Evolutionary conservation across 2,329 filamentous ascomycete species (phyloP), one percentile per base, ranked within the genome.

Genomic region (Paracamarosporium sp.): DNA sequence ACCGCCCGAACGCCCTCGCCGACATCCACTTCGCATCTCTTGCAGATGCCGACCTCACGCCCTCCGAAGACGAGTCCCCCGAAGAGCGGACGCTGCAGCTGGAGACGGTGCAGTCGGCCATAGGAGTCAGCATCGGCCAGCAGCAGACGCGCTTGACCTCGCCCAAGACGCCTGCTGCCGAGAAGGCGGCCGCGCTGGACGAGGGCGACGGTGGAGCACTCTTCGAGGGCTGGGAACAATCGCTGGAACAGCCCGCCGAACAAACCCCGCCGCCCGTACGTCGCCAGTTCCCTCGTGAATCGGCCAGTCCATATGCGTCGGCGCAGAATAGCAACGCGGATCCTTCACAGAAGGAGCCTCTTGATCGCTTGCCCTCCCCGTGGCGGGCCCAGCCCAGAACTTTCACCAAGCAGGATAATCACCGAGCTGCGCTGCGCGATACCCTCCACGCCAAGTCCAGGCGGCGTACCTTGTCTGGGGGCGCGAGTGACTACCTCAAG

Each of bases 41-140:
- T 20, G 58, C 76, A 45, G 72, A 76, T 53, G 68, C 73, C 52
- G 70, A 77, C 45, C 76, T 74, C 48, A 79, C 78, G n/a, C 80
- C 80, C 5, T 81, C 79, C 50, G 80, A 81, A 25, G 80, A 81
- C 48, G 69, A 81, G 45, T 71, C 70, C 35, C 54, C 72, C 52
- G 65, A 71, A 51, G 64, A 72, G 52, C 56, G 62, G 27, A 60
- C 56, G 31, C 59, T 75, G 51, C 68, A 73, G 60, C 57, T 75
- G 45, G 76, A 79, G 47, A 76, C 80, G 59, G 78, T 73, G 15
- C 74, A 77, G 51, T 78, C 74, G 12, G 77, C 86, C 31, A 79
- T 88, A 63, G 85, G 85, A 2, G 79, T 88, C 65, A 87, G 85
- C 67, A 86, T 88, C 60, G 80, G 85, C 57, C 79, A 79, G 36